A percentile compares a stretch with the other conserved stretches of the same genome.
These are phyloP conservation scores for Platanus orientalis DNA, from an alignment of 164 flowering plant species.

Conservation along the genomic window DNA sequence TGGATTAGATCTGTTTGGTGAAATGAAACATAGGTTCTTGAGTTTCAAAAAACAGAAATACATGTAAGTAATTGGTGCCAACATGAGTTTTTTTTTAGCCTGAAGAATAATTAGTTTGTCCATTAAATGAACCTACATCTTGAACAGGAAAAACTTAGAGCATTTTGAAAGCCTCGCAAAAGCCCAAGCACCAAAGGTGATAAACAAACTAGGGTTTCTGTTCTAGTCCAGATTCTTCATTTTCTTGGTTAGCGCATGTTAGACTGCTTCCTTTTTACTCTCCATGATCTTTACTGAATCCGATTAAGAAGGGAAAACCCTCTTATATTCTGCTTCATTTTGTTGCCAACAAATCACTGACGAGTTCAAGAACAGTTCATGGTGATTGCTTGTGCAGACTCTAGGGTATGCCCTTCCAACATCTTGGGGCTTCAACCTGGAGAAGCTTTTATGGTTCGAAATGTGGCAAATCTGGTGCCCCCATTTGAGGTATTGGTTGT, in stretches of 20 bases:
- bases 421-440: conserved; percentile 93
- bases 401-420: conserved; percentile 90
- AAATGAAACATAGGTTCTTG: conserved; percentile 63
- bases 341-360: conserved; percentile 24
- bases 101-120: conserved; percentile 8
- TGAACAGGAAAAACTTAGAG: conserved; percentile 61
- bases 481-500: conserved; percentile 62
- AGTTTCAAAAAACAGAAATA: conserved; percentile 65
- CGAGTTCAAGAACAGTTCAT: conserved; percentile 56
- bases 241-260: neutral
- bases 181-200: conserved; percentile 86
- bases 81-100: neutral
- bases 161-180: conserved; percentile 60
- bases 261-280: neutral
- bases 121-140: conserved; percentile 6
- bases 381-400: conserved; percentile 99
- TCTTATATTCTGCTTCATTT: conserved; percentile 3
- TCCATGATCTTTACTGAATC: neutral
- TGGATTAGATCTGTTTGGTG: conserved; percentile 39
- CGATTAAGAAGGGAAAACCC: neutral
- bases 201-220: conserved; percentile 1
- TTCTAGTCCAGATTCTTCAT: too few species aligned
- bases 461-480: conserved; percentile 90
- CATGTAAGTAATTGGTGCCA: conserved; percentile 48
- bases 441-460: conserved; percentile 80